Evolutionary conservation across 2,329 filamentous ascomycete species (phyloP).

Genomic region (Aspergillus sp.): DNA sequence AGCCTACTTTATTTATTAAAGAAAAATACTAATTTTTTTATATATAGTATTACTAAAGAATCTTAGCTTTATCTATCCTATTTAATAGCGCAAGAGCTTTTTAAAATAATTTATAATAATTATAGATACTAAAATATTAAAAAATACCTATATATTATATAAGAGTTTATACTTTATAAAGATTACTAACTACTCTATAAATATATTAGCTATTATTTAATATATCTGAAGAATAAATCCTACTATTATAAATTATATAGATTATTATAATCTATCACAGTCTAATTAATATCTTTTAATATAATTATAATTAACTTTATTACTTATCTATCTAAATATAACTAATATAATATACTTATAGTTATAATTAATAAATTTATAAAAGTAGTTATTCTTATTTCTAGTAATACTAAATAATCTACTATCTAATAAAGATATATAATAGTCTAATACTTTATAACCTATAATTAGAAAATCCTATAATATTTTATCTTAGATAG

Average conservation of each 20-base stretch:
- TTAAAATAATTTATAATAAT: neutral
- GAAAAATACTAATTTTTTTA: neutral
- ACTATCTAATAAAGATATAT: no score
- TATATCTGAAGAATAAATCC: neutral
- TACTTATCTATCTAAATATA: neutral
- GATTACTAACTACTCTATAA: neutral
- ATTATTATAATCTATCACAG: neutral
- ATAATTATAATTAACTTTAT: slow-evolving; percentile 4
- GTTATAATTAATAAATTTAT: neutral
- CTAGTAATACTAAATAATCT: no score
- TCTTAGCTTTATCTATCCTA: neutral
- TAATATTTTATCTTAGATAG: neutral
- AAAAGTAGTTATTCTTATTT: neutral
- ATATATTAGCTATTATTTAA: neutral
- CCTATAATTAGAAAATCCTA: neutral
- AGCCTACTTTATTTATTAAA: neutral
- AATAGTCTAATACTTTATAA: neutral
- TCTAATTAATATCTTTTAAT: neutral
- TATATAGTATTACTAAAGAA: neutral
- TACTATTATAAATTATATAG: neutral
- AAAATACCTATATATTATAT: neutral
- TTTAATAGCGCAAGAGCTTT: neutral
- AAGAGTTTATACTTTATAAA: neutral
- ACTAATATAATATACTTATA: neutral
- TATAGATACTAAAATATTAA: neutral